Base-by-base conservation (phyloP, 2,329 filamentous ascomycete genomes). In the Sclerotinia glacialis region DNA sequence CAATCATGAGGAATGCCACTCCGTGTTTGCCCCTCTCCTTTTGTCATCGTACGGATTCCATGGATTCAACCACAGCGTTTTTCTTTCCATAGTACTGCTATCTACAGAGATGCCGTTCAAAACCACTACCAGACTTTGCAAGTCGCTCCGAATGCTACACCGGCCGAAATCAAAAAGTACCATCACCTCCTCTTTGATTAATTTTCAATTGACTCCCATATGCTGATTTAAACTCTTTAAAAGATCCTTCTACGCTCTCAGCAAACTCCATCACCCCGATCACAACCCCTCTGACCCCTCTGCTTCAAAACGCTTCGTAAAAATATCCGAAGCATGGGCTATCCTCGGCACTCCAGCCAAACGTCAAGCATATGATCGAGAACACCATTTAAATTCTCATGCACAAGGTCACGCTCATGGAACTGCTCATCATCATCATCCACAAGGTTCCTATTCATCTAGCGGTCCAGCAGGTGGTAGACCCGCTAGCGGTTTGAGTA, bases 261-360 rank as follows among this genome's bases (percentile, higher is more conserved):
- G 93, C 75, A 96, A 97, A 79, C 81, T 85, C 64, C 89, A 97
- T 83, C 95, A 99, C 79, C 95, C 95, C 0, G 95, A 99, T 83
- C 87, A 88, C 76, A 96, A 98, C 82, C 91, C 84, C 68, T 76
- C 85, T 72, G 89, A 97, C 78, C 89, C 91, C 5, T 76, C 80
- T 67, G 90, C 93, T 69, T 83, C 88, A 5, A 80, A 85, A 67
- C 90, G 89, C 76, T 99, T 97, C 83, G 87, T 93, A 78, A 84
- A 86, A 72, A 89, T 97, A 76, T 90, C 87, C 76, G 90, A 95
- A 76, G 93, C 93, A 72, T 97, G 97, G 82, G 83, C 86, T 67
- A 78, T 90, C 54, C 89, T 97, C 67, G 86, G 88, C 67, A 85
- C 89, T 71, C 82, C 89, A 23, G 82, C 87, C 26, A 93, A 92